A percentile compares a stretch with the other conserved stretches of the same genome.
These are phyloP conservation scores for Leishmania braziliensis DNA, from an alignment of 208 protist genomes.

Conservation along the genomic window DNA sequence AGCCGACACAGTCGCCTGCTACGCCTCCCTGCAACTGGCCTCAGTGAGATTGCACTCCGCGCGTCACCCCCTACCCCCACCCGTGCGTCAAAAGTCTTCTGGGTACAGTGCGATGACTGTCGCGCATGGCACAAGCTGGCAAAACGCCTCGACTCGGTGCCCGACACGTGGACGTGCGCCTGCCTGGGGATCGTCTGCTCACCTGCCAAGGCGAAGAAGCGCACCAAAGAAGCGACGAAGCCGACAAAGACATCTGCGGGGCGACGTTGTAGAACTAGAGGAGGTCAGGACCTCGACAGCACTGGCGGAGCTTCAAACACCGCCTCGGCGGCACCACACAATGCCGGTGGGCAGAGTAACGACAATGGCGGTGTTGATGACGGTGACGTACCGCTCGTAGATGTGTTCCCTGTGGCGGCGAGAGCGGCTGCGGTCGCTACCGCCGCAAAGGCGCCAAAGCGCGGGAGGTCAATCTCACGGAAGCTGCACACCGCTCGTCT, in stretches of 20 bases:
- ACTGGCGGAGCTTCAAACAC: neutral
- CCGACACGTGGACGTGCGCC: constrained; percentile 57
- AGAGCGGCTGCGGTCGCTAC: neutral
- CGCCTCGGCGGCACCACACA: neutral
- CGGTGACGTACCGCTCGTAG: constrained; percentile 10
- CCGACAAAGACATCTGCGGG: neutral
- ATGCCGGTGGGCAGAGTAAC: neutral
- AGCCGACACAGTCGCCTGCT: constrained; percentile 11
- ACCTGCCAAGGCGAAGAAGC: neutral
- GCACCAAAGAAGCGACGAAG: constrained; percentile 3
- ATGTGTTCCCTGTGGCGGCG: neutral
- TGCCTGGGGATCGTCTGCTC: constrained; percentile 37
- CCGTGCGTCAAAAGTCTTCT: constrained; percentile 24
- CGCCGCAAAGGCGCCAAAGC: neutral
- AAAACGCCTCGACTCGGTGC: constrained; percentile 31
- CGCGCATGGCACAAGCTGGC: constrained; percentile 45
- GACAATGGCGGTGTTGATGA: neutral
- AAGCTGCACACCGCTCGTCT: neutral
- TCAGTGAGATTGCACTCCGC: neutral
- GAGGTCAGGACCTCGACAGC: neutral
- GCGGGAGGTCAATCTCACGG: neutral
- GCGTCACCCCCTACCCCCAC: neutral
- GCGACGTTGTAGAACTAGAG: neutral
- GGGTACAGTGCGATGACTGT: constrained; percentile 59
- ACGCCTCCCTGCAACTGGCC: constrained; percentile 1